Conservation (phyloP, 306 rosid species). For the Cicer cuneatum region DNA sequence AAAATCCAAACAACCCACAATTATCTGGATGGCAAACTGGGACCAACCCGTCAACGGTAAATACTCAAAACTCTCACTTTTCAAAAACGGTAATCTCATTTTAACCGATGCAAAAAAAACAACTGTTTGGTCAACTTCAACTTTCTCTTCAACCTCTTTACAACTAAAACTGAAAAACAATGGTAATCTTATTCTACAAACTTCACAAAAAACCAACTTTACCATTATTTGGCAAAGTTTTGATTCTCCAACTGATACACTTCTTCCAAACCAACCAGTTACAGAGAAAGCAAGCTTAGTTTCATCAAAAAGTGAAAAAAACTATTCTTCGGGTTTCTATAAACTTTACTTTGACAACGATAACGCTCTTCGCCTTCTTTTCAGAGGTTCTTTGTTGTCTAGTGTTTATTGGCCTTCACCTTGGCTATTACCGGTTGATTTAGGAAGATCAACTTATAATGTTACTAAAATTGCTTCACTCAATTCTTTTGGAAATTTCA, state of each 20-base stretch:
- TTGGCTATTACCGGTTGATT: not conserved
- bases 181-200: constrained; percentile 55
- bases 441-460: constrained; percentile 49
- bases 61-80: constrained; percentile 50
- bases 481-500: constrained; percentile 40
- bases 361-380: constrained; percentile 48
- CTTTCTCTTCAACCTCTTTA: not conserved
- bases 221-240: constrained; percentile 63
- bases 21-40: constrained; percentile 69
- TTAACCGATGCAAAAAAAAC: constrained; percentile 50
- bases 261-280: constrained; percentile 53
- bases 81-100: constrained; percentile 53
- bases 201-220: not conserved
- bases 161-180: constrained; percentile 47
- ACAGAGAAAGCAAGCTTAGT: constrained; percentile 39
- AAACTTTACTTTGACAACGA: constrained; percentile 54
- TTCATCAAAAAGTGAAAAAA: constrained; percentile 43
- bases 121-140: constrained; percentile 50
- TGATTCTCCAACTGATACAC: constrained; percentile 59
- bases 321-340: constrained; percentile 54
- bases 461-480: constrained; percentile 39
- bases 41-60: constrained; percentile 59
- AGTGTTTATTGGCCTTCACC: constrained; percentile 53
- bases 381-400: constrained; percentile 27
- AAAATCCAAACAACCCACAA: constrained; percentile 43